These are phyloP conservation scores for Ophiostoma quercus DNA, from an alignment of 2,329 filamentous ascomycete genomes.

Conservation along the genomic window DNA sequence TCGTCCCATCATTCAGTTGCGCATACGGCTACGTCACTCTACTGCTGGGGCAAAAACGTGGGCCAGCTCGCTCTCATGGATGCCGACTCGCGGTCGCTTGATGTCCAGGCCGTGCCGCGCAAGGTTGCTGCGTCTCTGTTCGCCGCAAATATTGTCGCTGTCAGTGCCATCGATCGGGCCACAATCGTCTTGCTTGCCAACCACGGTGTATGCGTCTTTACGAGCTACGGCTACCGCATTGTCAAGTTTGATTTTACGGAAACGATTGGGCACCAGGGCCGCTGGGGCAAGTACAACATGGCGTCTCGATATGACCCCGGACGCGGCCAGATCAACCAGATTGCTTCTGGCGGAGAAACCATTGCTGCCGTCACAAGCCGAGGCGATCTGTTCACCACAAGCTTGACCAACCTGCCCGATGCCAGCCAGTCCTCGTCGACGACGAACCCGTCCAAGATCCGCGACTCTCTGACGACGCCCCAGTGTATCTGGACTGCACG, in stretches of 20 bases:
- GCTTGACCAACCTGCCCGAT: constrained; percentile 64
- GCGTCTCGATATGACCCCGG: constrained; percentile 58
- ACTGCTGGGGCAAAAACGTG: constrained; percentile 91
- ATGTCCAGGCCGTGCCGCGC: constrained; percentile 73
- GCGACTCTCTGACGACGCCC: constrained; percentile 70
- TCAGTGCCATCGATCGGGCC: constrained; percentile 84
- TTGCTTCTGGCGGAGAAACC: constrained; percentile 82
- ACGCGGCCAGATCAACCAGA: constrained; percentile 63
- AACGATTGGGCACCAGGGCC: constrained; percentile 55
- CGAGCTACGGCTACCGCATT: constrained; percentile 92
- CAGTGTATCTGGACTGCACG: constrained; percentile 83
- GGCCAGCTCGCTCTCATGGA: constrained; percentile 93
- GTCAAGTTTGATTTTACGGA: constrained; percentile 73
- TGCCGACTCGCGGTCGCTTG: constrained; percentile 85
- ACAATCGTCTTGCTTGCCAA: constrained; percentile 82
- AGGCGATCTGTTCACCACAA: constrained; percentile 83
- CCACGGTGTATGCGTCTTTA: constrained; percentile 87
- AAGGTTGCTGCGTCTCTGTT: constrained; percentile 85
- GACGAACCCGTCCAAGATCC: constrained; percentile 87
- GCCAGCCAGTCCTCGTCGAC: constrained; percentile 62
- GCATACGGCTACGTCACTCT: constrained; percentile 73
- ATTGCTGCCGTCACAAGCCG: constrained; percentile 80
- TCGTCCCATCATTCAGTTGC: constrained; percentile 89
- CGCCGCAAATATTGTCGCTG: constrained; percentile 64
- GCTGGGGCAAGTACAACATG: constrained; percentile 60